Evolutionary conservation across 768 basidiomycete genomes (phyloP).

Genomic region (Cubamyces lactineus): DNA sequence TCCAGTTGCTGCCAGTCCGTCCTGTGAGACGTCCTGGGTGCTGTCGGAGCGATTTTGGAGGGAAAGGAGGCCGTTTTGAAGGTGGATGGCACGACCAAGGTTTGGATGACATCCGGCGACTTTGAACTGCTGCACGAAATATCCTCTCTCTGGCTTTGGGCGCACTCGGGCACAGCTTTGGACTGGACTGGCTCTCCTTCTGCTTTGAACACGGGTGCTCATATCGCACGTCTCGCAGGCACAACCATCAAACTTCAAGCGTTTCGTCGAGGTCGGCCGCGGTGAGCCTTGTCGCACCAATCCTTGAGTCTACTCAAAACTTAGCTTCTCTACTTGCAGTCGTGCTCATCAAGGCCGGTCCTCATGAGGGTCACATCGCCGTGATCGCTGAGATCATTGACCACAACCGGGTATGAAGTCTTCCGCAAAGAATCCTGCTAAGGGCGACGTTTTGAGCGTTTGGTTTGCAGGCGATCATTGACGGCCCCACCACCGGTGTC

Average conservation of each 20-base stretch:
- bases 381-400: slow-evolving; percentile 98
- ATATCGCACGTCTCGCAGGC: slow-evolving; percentile 8
- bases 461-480: slow-evolving; percentile 80
- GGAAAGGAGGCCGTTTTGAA: slow-evolving; percentile 11
- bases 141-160: not conserved
- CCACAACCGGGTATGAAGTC: slow-evolving; percentile 85
- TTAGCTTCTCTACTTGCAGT: slow-evolving; percentile 46
- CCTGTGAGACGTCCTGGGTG: slow-evolving; percentile 8
- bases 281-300: slow-evolving; percentile 49
- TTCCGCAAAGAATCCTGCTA: too few relatives aligned
- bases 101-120: slow-evolving; percentile 29
- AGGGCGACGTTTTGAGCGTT: not conserved
- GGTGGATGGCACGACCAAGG: slow-evolving; percentile 26
- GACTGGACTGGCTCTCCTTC: slow-evolving; percentile 2
- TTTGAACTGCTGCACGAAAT: slow-evolving; percentile 3
- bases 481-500: slow-evolving; percentile 90
- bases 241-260: slow-evolving; percentile 81
- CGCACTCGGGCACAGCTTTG: not conserved
- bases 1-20: slow-evolving; percentile 18
- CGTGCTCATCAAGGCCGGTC: slow-evolving; percentile 91
- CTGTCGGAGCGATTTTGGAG: slow-evolving; percentile 4
- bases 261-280: slow-evolving; percentile 98
- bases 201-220: slow-evolving; percentile 2
- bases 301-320: not conserved
- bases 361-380: slow-evolving; percentile 85